Base-by-base conservation (phyloP, 352 stramenopile genomes). In the Aphanomyces cochlioides region DNA sequence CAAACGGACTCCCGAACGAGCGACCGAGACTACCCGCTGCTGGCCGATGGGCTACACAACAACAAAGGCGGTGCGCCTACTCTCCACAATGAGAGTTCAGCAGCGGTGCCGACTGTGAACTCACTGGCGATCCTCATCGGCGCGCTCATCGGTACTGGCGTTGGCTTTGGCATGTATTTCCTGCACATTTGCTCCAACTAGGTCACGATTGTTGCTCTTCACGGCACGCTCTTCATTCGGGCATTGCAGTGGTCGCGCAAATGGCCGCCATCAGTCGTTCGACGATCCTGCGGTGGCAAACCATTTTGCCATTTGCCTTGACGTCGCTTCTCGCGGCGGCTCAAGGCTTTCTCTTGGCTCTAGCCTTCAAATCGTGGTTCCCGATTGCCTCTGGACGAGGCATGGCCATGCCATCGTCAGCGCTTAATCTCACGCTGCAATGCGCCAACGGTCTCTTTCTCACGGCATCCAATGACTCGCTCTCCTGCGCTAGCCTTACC, bases 221-320 rank as follows among this genome's bases (percentile, higher is more conserved):
- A 84, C 0, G 86, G 86, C 0, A 80, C 90, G 53, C 77, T 94
- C 36, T 90, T 89, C 73, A 76, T 92, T 6, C 83, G 84, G 34
- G 84, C 84, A 2, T 79, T 92, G 34, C 76, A 90, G 77, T 94
- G 86, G 43, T 50, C 10, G 81, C 84, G 2, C 83, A 94, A 61
- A 78, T 92, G 38, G 78, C 81, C 50, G 74, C 84, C 68, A 77
- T 87, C 53, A 74, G 79, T 8, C 69, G 88, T 53, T 80, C 77
- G 41, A 70, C 75, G 57, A 67, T 67, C 17, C 37, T 67, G 12
- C 7, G 37, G 10, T 67, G 59, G 59, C 59, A 45, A 40, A 67
- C 41, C 34, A 28, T 47, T 4, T 7, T 15, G 7, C 37, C 47
- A 19, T 67, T 17, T 17, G 17, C 47, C 6, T 5, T 67, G 40